phyloP scores from a whole-genome alignment of 352 stramenopile genomes.

The Phytopythium oedochilum region DNA sequence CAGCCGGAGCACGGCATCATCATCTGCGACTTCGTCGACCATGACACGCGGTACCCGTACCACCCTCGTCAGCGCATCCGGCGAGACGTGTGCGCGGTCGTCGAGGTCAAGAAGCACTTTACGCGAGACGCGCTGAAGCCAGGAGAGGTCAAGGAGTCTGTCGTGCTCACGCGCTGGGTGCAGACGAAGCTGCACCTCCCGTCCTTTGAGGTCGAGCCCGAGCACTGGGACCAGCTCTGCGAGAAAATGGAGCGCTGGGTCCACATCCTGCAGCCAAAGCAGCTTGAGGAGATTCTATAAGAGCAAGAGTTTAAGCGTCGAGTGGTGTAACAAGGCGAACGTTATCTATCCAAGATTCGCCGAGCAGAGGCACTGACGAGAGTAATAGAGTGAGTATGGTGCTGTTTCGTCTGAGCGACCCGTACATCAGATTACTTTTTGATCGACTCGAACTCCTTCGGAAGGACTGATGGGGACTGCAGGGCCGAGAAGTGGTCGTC shows the following conservation, averaged over 20 bases:
- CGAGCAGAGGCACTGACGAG: no score
- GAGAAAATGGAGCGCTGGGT: constrained; percentile 15
- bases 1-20: constrained; percentile 11
- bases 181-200: constrained; percentile 13
- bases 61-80: constrained; percentile 10
- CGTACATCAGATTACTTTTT: neutral
- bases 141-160: neutral
- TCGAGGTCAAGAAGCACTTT: constrained; percentile 10
- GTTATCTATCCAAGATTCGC: no score
- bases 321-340: no score
- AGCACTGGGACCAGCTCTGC: constrained; percentile 10
- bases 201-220: constrained; percentile 1
- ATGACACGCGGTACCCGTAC: constrained; percentile 20
- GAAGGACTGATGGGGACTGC: neutral
- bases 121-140: neutral
- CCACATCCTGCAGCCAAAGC: constrained; percentile 10
- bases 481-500: neutral
- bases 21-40: constrained; percentile 19
- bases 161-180: constrained; percentile 19
- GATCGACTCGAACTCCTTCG: neutral
- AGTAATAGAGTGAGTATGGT: no score
- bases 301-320: neutral
- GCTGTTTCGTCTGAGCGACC: no score
- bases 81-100: constrained; percentile 13
- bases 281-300: constrained; percentile 10